Evolutionary conservation across 139 green algal genomes (phyloP).

Genomic region (Closterium sp.): DNA sequence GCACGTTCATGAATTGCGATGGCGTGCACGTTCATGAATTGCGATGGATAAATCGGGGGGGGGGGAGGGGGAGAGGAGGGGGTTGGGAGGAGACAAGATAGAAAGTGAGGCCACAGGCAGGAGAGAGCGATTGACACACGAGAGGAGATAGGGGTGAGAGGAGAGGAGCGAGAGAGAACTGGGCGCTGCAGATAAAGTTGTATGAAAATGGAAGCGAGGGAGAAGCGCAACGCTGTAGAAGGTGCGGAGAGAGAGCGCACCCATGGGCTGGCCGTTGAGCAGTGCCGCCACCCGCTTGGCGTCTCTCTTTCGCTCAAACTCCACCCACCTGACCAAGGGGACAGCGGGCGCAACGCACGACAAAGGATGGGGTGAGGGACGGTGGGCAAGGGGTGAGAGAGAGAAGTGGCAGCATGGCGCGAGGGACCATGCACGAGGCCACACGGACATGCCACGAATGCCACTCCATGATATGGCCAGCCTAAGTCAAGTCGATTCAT

Average conservation of each 20-base stretch:
- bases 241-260: conserved; percentile 30
- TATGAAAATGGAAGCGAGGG: neutral
- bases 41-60: too few relatives aligned
- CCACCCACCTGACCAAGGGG: conserved; percentile 79
- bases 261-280: conserved; percentile 79
- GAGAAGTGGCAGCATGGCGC: too few relatives aligned
- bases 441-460: too few relatives aligned
- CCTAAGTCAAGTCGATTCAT: too few relatives aligned
- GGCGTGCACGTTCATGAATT: too few relatives aligned
- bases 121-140: neutral
- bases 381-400: too few relatives aligned
- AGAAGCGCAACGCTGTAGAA: neutral
- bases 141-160: neutral
- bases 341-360: too few relatives aligned
- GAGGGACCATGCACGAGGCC: too few relatives aligned
- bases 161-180: neutral
- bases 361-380: too few relatives aligned
- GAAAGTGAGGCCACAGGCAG: neutral
- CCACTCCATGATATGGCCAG: too few relatives aligned
- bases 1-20: too few relatives aligned
- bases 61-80: neutral
- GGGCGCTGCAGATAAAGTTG: neutral
- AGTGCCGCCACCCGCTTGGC: conserved; percentile 73
- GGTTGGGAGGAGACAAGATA: neutral
- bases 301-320: conserved; percentile 88